Percentiles rank a stretch among this genome's conserved stretches.
Conservation (phyloP, 2,329 filamentous ascomycete species). For the Fusarium sp. region DNA sequence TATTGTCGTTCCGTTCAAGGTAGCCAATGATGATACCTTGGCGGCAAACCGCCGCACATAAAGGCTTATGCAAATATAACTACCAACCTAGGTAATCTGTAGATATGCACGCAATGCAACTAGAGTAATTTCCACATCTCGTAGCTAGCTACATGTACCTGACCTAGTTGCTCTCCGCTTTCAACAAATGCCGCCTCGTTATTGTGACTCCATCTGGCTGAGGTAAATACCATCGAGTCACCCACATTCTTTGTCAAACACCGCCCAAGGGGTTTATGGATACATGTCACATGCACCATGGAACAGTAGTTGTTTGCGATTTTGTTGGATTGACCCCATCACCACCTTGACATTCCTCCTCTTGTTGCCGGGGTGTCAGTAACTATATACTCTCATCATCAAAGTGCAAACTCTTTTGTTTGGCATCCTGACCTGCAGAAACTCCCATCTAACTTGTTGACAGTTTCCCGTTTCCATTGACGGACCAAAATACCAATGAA, state of each 20-base stretch:
- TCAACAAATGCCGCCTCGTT: slow-evolving; percentile 22
- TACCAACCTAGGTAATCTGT: no score
- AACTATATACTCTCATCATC: slow-evolving; percentile 42
- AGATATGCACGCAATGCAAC: neutral
- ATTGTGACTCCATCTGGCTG: slow-evolving; percentile 19
- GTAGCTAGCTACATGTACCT: slow-evolving; percentile 6
- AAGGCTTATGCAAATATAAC: no score
- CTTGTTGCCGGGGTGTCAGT: slow-evolving; percentile 21
- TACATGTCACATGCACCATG: slow-evolving; percentile 4
- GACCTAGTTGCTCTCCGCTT: slow-evolving; percentile 23
- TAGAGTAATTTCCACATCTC: neutral
- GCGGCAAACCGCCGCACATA: neutral
- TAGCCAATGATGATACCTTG: neutral
- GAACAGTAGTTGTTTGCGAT: slow-evolving; percentile 21
- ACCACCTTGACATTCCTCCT: slow-evolving; percentile 15
- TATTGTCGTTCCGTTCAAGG: neutral
- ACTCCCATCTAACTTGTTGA: slow-evolving; percentile 31
- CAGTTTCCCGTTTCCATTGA: slow-evolving; percentile 24
- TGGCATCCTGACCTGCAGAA: slow-evolving; percentile 37
- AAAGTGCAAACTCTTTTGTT: slow-evolving; percentile 38
- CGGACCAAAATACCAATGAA: slow-evolving; percentile 21
- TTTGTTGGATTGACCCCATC: slow-evolving; percentile 31
- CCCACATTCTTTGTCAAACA: slow-evolving; percentile 12
- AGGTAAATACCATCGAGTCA: slow-evolving; percentile 23
- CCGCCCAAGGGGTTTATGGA: no score